phyloP scores from a whole-genome alignment of 1,139 yeast species.

The Hansenula sp. region DNA sequence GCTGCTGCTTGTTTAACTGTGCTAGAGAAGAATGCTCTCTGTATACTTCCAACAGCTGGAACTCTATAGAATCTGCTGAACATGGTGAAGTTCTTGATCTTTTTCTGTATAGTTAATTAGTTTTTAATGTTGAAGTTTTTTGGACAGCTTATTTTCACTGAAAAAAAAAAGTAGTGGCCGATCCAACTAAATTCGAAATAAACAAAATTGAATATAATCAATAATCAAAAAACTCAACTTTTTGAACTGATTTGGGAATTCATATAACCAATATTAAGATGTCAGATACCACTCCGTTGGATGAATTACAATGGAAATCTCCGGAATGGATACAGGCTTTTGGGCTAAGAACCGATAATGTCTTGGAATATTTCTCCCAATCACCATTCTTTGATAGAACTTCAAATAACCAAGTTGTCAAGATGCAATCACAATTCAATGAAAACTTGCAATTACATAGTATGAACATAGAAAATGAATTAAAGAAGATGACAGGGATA shows the following conservation, averaged over 20 bases:
- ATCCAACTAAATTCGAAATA: neutral
- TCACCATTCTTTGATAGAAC: conserved; percentile 95
- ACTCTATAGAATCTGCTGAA: neutral
- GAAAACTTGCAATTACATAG: conserved; percentile 42
- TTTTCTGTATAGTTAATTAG: neutral
- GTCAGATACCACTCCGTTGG: conserved; percentile 39
- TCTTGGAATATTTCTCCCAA: conserved; percentile 85
- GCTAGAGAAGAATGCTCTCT: neutral
- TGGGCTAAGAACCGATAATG: conserved; percentile 84
- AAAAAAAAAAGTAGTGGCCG: neutral
- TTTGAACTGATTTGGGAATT: too few relatives aligned
- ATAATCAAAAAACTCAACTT: too few relatives aligned
- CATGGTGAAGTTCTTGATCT: neutral
- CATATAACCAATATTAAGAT: neutral
- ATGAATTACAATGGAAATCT: conserved; percentile 94
- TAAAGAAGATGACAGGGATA: conserved; percentile 75
- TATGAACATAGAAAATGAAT: conserved; percentile 37
- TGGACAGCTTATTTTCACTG: too few relatives aligned
- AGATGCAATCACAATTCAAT: conserved; percentile 92
- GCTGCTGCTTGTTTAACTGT: neutral
- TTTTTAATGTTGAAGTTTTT: neutral
- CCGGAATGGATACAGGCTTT: conserved; percentile 95
- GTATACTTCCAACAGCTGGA: neutral
- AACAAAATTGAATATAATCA: too few relatives aligned
- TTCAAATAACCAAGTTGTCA: conserved; percentile 88